phyloP scores from a whole-genome alignment of 2,329 filamentous ascomycete genomes.

The Ceratocystis lukuohia region DNA sequence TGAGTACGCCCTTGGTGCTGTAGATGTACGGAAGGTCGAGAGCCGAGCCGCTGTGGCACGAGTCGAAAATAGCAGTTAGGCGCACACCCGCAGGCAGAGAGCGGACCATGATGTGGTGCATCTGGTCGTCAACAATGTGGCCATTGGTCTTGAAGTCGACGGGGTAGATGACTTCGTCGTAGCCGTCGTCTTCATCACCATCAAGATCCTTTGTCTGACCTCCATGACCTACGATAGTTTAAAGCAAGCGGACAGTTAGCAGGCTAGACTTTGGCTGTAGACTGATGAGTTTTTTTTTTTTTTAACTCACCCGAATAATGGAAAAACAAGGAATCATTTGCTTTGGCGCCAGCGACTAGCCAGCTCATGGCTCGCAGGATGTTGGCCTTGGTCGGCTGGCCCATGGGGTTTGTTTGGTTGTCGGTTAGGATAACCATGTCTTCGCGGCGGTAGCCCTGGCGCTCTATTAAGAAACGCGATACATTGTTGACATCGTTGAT shows the following conservation, averaged over 20 bases:
- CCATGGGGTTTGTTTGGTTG: constrained; percentile 44
- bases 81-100: constrained; percentile 54
- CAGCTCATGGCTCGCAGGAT: constrained; percentile 45
- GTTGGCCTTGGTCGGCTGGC: constrained; percentile 42
- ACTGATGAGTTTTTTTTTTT: neutral
- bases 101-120: constrained; percentile 50
- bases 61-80: constrained; percentile 42
- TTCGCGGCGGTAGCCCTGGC: constrained; percentile 42
- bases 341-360: constrained; percentile 42
- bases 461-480: constrained; percentile 40
- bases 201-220: constrained; percentile 43
- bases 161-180: constrained; percentile 45
- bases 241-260: constrained; percentile 3
- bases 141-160: constrained; percentile 41
- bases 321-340: constrained; percentile 46
- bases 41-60: constrained; percentile 44
- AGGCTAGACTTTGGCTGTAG: neutral
- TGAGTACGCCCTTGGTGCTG: constrained; percentile 57
- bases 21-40: constrained; percentile 46
- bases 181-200: constrained; percentile 44
- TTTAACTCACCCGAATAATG: constrained; percentile 36
- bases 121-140: constrained; percentile 45
- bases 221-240: constrained; percentile 32
- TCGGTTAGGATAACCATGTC: constrained; percentile 46
- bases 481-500: constrained; percentile 50